A percentile compares a stretch with the other conserved stretches of the same genome.
These are phyloP conservation scores for Chlorophyllum brunneum DNA, from an alignment of 768 basidiomycete species.

Conservation along the genomic window DNA sequence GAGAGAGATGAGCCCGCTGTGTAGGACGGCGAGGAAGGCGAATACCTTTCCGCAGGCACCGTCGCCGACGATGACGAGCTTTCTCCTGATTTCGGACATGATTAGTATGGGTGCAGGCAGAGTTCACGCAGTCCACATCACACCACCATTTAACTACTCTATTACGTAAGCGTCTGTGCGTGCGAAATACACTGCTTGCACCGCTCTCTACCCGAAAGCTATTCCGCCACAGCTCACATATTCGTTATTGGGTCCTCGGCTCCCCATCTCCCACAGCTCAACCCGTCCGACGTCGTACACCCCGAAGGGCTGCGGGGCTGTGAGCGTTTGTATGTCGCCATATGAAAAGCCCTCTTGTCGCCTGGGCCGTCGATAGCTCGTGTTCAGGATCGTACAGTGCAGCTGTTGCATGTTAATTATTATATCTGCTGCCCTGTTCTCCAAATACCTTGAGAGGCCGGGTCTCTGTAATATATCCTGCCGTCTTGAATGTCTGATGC, in stretches of 20 bases:
- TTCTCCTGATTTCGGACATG: constrained; percentile 98
- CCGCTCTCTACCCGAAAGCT: constrained; percentile 16
- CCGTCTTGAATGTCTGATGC: constrained; percentile 28
- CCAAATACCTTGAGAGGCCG: constrained; percentile 47
- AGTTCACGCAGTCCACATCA: constrained; percentile 11
- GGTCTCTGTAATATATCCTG: constrained; percentile 39
- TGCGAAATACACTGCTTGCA: constrained; percentile 1
- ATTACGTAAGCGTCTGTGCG: constrained; percentile 15
- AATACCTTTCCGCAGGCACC: constrained; percentile 93
- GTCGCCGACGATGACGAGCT: constrained; percentile 98
- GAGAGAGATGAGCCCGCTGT: not conserved
- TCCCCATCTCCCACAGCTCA: constrained; percentile 72
- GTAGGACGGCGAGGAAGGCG: constrained; percentile 2
- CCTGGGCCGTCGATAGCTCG: constrained; percentile 37
- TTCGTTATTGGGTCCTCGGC: constrained; percentile 56
- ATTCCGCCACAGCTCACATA: constrained; percentile 50
- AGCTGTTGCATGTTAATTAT: constrained; percentile 24
- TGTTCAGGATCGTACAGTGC: constrained; percentile 50
- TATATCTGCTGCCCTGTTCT: not conserved
- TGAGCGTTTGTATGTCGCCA: constrained; percentile 24
- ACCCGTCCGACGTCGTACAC: constrained; percentile 50
- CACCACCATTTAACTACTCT: constrained; percentile 12
- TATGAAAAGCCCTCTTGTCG: constrained; percentile 35
- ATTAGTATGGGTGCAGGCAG: constrained; percentile 13
- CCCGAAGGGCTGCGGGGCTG: constrained; percentile 36